Base-by-base conservation (phyloP, 768 basidiomycete species). In the Punctularia strigosozonata region DNA sequence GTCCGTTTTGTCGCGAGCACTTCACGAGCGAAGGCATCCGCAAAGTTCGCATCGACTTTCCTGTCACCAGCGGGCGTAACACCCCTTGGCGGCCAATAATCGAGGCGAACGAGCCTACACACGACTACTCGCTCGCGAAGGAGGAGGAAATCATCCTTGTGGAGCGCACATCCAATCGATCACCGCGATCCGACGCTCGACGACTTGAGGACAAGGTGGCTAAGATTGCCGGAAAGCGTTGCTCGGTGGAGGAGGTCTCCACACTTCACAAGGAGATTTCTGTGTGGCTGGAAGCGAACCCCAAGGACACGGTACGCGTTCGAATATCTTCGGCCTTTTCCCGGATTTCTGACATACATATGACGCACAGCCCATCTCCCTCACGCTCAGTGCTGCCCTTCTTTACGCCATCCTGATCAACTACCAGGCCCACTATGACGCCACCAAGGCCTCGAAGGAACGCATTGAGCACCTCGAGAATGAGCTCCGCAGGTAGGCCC, bases 361-460 rank as follows among this genome's bases (percentile, higher is more conserved):
- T n/a, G n/a, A n/a, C n/a, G n/a, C n/a, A n/a, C 54, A 84, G 78
- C 63, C 69, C 42, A 71, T 77, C 48, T 76, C 82, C 21, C 73
- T 88, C 34, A 65, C 74, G 48, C 68, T 88, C 49, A 84, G 81
- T 61, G 77, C 82, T 49, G 76, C 79, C 36, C 73, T 88, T 36
- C 66, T 88, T 53, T 77, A 80, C 46, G 84, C 84, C 40, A 88
- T 88, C 56, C 71, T 88, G 42, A 72, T 81, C 63, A 88, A 88
- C 52, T 80, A 86, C 56, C 62, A 75, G 36, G 80, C 83, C 48
- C 82, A 86, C 60, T 80, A 79, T 25, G 85, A 88, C 54, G 73
- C 75, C 43, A 76, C 69, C 55, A 81, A 78, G 63, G 57, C 62
- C 47, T 72, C 81, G 32, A 83, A 78, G 58, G 61, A n/a, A n/a